Evolutionary conservation across 2,329 filamentous ascomycete species (phyloP), one percentile per base, ranked within the genome.

Genomic region (Talaromyces sp.): DNA sequence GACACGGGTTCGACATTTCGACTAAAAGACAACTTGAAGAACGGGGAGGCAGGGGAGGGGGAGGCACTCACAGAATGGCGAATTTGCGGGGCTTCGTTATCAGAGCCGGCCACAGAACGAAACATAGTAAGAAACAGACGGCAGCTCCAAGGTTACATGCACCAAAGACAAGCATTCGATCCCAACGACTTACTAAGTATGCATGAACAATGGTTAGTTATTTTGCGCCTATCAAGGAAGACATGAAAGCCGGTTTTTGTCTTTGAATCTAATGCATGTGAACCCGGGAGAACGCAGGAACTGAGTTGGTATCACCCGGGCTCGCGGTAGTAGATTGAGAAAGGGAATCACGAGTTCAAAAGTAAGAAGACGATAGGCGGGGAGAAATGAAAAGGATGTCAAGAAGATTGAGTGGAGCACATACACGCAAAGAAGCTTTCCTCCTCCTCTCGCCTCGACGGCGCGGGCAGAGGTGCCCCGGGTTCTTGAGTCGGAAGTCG

Each of bases 361-460:
- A 43, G 67, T 25, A 40, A 36, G 5, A 38, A 43, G 53, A 51
- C 27, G 29, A 53, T 53, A 53, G 47, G 56, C 49, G 22, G 31
- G 36, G 27, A 47, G 38, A 22, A 58, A 40, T 22, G 51, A 43
- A 10, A 31, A 38, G 19, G 7, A 51, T 27, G 47, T 56, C 45
- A 56, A 59, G 65, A 60, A 65, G 58, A 45, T 25, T 22, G 63
- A 65, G 67, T 11, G 19, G 61, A 61, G 65, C 77, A 88, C 95
- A 94, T 87, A 99, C 95, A 84, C 74, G 91, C 89, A 87, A 97
- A 93, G 88, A 91, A 97, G 69, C 89, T 91, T 80, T 97, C 95
- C 76, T 98, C 94, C 79, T 98, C 95, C 76, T 97, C 93, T 72
- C 93, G 88, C 74, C 93, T 86, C 75, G 79, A 91, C 68, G 92